Evolutionary conservation across 2,329 filamentous ascomycete species (phyloP), one percentile per base, ranked within the genome.

Genomic region (Achaetomium macrosporum): DNA sequence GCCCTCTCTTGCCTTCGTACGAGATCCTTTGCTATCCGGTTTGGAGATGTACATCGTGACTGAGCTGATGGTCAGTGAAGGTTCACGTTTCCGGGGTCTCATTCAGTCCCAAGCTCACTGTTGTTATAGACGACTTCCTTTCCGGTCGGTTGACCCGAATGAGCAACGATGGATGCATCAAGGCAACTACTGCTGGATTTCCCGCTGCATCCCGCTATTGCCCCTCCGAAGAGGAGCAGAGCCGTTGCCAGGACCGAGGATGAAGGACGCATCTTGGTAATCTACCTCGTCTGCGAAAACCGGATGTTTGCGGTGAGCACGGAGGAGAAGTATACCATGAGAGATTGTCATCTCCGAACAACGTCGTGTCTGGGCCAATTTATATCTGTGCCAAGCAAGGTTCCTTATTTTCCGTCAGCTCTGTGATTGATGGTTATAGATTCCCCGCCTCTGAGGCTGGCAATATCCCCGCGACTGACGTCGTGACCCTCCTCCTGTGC

Each of bases 1-100:
- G 15, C 52, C 50, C 9, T 45, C 16, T 17, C 55, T 39, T 13
- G 53, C 50, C 31, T 54, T 51, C 16, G 52, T n/a, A 31, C 52
- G 52, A 12, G 35, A 15, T 13, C 42, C 47, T 1, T 25, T 17
- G 3, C 30, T 25, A 29, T 53, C 31, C 3, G 64, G 63, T 39
- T 54, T 47, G 19, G 61, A 35, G 33, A 65, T 58, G 58, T 66
- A 65, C 15, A 65, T 25, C 11, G 54, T 62, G 45, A 63, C 61
- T 62, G 25, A n/a, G 29, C 29, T n/a, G 20, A 12, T 16, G 7
- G 12, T 52, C 37, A 52, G 43, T 10, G 2, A 9, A 1, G 8
- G 3, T 3, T 11, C 3, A 15, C 5, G 12, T 8, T 2, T 7
- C 4, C 25, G n/a, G 17, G 31, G 33, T 4, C 25, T 25, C 4